Evolutionary conservation across 345 rosid genomes (phyloP), one percentile per base, ranked within the genome.

Genomic region (Lepidium sativum): DNA sequence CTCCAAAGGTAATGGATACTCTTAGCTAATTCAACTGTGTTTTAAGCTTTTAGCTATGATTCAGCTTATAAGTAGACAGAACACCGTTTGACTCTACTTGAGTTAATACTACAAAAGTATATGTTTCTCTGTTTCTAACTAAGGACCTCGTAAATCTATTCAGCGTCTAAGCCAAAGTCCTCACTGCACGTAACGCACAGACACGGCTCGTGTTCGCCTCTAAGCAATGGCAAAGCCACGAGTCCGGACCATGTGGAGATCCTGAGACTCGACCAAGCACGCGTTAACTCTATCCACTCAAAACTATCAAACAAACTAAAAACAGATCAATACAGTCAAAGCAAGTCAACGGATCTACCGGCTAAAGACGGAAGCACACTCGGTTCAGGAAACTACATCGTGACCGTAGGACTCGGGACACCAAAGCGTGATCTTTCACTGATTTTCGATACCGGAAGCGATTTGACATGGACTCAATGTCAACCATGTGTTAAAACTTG

Each of bases 391-490:
- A 80, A 83, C 68, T 87, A 67, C 60, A 25, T 87, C 4, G 89
- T 83, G 0, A 75, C 81, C 0, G 83, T 87, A 39, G 89, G 87
- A 32, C 43, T 87, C 10, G 95, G 91, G 33, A 73, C 80, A 8
- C 95, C 95, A 0, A 82, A 80, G 25, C 67, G 66, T 32, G 79
- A 79, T 0, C 23, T 79, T 0, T 65, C 86, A 12, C 78, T 87
- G 40, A 67, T 80, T 21, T 85, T 83, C 16, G 95, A 85, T 61
- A 85, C 91, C 0, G 95, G 91, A 6, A 85, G 95, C 29, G 91
- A 83, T 63, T 60, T 85, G 51, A 83, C 95, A 0, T 85, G 95
- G 91, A 83, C 84, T 2, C 87, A 83, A 5, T 85, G 91, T 17
- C 32, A 79, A 33, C 88, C 88, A 6, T 86, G 94, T 27, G 80